Evolutionary conservation across 768 basidiomycete genomes (phyloP).

Genomic region (Boletus patriciae): DNA sequence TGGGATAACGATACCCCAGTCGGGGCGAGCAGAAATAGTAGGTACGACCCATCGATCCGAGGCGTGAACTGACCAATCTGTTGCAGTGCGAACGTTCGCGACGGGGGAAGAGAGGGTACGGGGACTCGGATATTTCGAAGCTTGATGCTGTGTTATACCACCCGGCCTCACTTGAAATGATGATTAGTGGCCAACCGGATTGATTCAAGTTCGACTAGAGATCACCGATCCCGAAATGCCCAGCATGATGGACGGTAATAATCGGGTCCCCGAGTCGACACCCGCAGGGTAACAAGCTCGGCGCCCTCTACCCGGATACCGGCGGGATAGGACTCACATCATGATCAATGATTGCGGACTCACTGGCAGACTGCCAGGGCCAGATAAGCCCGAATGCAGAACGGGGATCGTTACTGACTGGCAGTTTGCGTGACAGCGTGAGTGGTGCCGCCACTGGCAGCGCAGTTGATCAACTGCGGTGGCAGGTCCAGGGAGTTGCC

Average conservation of each 20-base stretch:
- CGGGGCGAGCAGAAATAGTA: background rate
- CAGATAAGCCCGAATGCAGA: background rate
- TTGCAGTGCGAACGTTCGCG: background rate
- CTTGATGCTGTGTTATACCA: background rate
- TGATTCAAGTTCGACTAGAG: background rate
- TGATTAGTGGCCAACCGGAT: background rate
- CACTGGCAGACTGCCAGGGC: background rate
- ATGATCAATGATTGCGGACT: background rate
- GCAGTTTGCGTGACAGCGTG: background rate
- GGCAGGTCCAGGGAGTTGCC: too few relatives aligned
- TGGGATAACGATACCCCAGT: constrained; percentile 3
- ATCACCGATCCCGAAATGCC: background rate
- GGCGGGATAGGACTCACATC: too few relatives aligned
- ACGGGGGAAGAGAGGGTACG: background rate
- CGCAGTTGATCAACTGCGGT: background rate
- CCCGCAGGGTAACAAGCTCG: background rate
- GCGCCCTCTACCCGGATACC: background rate
- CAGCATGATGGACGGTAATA: background rate
- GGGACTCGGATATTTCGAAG: background rate
- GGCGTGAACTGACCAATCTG: background rate
- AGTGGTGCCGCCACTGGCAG: background rate
- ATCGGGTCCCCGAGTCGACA: background rate
- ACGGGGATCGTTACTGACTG: background rate
- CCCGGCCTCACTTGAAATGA: background rate
- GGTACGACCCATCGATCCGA: too few relatives aligned